Conservation (phyloP, 2,329 filamentous ascomycete genomes). For the Magnaporthales sp. region DNA sequence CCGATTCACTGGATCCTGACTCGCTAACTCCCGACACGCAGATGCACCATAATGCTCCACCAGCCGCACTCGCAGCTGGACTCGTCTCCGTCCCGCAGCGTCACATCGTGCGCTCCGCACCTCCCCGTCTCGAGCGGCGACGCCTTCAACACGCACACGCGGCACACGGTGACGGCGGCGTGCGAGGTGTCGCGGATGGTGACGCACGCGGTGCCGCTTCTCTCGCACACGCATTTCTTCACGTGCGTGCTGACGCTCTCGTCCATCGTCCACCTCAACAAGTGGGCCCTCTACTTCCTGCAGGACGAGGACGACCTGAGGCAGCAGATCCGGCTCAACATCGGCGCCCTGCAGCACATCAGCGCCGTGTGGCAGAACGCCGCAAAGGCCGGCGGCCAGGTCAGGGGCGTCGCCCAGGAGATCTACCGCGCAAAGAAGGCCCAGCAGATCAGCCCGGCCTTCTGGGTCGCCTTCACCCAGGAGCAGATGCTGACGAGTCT, state of each 20-base stretch:
- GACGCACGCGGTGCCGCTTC: conserved; percentile 61
- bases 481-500: conserved; percentile 47
- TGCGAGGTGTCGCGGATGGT: conserved; percentile 68
- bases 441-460: conserved; percentile 40
- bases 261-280: conserved; percentile 73
- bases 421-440: conserved; percentile 55
- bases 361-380: conserved; percentile 67
- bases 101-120: conserved; percentile 61
- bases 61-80: conserved; percentile 72
- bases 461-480: conserved; percentile 46
- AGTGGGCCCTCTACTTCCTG: conserved; percentile 60
- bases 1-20: conserved; percentile 8
- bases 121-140: conserved; percentile 38
- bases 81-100: conserved; percentile 43
- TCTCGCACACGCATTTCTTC: conserved; percentile 76
- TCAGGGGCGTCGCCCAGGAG: conserved; percentile 71
- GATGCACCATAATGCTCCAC: conserved; percentile 65
- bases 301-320: conserved; percentile 58
- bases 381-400: conserved; percentile 59
- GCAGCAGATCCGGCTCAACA: conserved; percentile 71
- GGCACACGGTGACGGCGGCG: conserved; percentile 72
- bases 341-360: conserved; percentile 63
- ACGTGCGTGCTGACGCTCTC: conserved; percentile 71
- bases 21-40: conserved; percentile 13
- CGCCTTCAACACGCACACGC: conserved; percentile 59